Evolutionary conservation across 2,329 filamentous ascomycete genomes (phyloP).

Genomic region (Cladosporium sphaerospermum): DNA sequence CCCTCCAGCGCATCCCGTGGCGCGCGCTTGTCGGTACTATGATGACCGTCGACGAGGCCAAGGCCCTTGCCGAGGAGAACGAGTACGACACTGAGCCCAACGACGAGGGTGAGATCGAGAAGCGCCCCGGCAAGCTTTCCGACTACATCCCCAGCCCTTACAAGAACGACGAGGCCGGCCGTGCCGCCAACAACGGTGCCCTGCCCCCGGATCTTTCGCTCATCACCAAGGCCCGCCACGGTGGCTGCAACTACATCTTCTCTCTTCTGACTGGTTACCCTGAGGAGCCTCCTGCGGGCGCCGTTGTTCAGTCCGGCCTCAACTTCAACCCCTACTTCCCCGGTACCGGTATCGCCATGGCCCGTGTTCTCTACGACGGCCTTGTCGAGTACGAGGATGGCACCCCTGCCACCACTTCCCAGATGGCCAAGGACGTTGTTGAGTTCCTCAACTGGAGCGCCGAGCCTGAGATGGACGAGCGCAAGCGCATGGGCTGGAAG

Average conservation of each 20-base stretch:
- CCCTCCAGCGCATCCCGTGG: constrained; percentile 88
- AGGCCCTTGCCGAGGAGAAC: constrained; percentile 93
- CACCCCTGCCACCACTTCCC: constrained; percentile 87
- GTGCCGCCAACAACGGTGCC: constrained; percentile 96
- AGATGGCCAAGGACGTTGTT: constrained; percentile 99
- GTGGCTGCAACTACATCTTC: constrained; percentile 98
- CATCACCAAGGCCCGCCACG: constrained; percentile 96
- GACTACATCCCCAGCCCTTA: constrained; percentile 94
- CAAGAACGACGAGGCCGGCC: constrained; percentile 98
- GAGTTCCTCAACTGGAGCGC: constrained; percentile 99
- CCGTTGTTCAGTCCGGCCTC: constrained; percentile 75
- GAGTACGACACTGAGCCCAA: constrained; percentile 98
- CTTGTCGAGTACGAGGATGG: constrained; percentile 97
- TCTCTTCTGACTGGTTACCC: constrained; percentile 93
- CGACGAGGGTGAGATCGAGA: constrained; percentile 95
- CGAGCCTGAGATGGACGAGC: constrained; percentile 98
- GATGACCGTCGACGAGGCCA: constrained; percentile 96
- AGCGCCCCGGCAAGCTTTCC: constrained; percentile 96
- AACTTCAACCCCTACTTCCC: constrained; percentile 99
- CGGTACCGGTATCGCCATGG: constrained; percentile 97
- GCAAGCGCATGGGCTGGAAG: constrained; percentile 99
- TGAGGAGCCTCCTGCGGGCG: constrained; percentile 89
- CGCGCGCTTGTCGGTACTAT: constrained; percentile 82
- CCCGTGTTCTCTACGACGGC: constrained; percentile 93
- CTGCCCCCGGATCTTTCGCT: constrained; percentile 94